Conservation (phyloP, 495 filamentous ascomycete species). For the Trichoderma parareesei region DNA sequence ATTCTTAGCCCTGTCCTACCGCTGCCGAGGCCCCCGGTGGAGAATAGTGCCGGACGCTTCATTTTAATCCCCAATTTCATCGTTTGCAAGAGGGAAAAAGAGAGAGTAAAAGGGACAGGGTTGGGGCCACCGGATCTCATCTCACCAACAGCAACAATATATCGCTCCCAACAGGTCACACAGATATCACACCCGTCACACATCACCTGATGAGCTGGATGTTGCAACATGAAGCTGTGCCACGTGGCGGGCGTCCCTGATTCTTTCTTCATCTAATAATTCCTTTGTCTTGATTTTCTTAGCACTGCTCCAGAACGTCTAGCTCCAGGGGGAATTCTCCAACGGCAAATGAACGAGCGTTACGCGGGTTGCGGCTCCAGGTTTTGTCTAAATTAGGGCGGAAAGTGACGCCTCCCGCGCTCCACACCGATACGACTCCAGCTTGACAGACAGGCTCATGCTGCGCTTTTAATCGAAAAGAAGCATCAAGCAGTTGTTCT, state of each 20-base stretch:
- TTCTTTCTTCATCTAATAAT: background rate
- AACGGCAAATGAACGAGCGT: background rate
- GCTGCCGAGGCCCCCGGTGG: no score
- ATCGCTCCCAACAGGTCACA: background rate
- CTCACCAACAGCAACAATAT: background rate
- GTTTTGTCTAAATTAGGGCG: conserved; percentile 2
- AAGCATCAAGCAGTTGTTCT: no score
- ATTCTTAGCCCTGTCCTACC: no score
- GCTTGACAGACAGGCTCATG: no score
- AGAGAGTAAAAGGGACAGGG: no score
- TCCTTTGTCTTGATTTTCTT: background rate
- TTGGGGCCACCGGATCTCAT: background rate
- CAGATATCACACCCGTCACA: background rate
- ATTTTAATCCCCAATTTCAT: no score
- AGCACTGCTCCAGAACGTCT: background rate
- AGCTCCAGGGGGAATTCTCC: background rate
- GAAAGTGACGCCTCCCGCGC: background rate
- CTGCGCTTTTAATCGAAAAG: no score
- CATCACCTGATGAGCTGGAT: background rate
- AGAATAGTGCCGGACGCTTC: no score
- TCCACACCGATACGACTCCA: background rate
- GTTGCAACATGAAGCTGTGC: background rate
- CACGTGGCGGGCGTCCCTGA: background rate
- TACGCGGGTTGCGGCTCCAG: background rate
- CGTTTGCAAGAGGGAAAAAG: no score